These are phyloP conservation scores for Periconia digitata DNA, from an alignment of 2,329 filamentous ascomycete genomes.

Conservation along the genomic window DNA sequence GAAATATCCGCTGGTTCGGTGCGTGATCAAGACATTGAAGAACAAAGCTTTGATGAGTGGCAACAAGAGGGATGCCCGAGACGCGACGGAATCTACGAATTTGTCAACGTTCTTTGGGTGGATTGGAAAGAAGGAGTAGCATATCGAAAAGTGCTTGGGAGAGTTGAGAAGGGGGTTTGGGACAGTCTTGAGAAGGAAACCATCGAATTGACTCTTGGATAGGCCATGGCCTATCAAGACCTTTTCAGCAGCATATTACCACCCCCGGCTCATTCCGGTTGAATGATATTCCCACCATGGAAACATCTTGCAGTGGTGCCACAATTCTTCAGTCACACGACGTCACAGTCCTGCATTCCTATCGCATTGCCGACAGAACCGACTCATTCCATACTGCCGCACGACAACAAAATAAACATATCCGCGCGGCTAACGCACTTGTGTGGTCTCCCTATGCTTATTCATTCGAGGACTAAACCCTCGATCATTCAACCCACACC, in stretches of 20 bases:
- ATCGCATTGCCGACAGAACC: background rate
- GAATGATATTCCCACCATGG: no score
- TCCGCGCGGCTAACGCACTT: background rate
- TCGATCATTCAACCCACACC: background rate
- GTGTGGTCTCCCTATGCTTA: no score
- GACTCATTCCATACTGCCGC: background rate
- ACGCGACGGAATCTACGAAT: constrained; percentile 12
- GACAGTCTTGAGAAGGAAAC: constrained; percentile 6
- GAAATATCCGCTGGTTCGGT: constrained; percentile 18
- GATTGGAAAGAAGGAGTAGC: constrained; percentile 18
- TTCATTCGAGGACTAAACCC: no score
- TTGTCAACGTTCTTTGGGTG: constrained; percentile 25
- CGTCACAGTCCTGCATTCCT: background rate
- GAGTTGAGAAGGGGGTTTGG: constrained; percentile 19
- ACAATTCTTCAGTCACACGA: background rate
- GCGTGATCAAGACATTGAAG: constrained; percentile 11
- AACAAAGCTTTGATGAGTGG: constrained; percentile 16
- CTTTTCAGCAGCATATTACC: no score
- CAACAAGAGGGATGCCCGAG: constrained; percentile 2
- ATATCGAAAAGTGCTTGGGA: constrained; percentile 21
- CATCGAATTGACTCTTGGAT: constrained; percentile 18
- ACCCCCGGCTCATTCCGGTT: no score
- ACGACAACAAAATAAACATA: background rate
- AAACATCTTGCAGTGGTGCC: no score
- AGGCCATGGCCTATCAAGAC: no score